Evolutionary conservation across 2,329 filamentous ascomycete species (phyloP).

Genomic region (Volutella citrinella): DNA sequence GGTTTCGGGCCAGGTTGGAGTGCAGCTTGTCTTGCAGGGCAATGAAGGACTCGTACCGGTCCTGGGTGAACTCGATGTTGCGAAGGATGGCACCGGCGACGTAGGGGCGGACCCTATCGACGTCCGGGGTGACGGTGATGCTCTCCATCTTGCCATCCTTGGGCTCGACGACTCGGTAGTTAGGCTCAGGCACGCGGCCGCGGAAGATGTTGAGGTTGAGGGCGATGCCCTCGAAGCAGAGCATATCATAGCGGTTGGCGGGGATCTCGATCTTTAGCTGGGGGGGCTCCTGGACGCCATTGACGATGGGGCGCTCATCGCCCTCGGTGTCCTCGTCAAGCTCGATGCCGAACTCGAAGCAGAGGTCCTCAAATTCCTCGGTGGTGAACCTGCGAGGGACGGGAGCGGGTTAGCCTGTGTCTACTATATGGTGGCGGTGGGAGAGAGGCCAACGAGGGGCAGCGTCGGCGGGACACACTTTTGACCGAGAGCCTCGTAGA

Average conservation of each 20-base stretch:
- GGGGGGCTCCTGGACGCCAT: slow-evolving; percentile 80
- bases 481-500: slow-evolving; percentile 88
- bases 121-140: slow-evolving; percentile 75
- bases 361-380: slow-evolving; percentile 93
- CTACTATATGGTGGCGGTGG: slow-evolving; percentile 14
- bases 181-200: slow-evolving; percentile 70
- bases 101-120: slow-evolving; percentile 76
- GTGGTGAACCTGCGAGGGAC: slow-evolving; percentile 68
- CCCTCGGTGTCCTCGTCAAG: slow-evolving; percentile 92
- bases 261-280: slow-evolving; percentile 98
- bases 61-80: slow-evolving; percentile 87
- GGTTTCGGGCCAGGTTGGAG: slow-evolving; percentile 88
- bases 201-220: slow-evolving; percentile 96
- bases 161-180: slow-evolving; percentile 73
- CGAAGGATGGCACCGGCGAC: slow-evolving; percentile 87
- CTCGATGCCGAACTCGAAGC: slow-evolving; percentile 98
- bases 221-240: slow-evolving; percentile 95
- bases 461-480: slow-evolving; percentile 53
- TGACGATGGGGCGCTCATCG: slow-evolving; percentile 67
- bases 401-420: slow-evolving; percentile 16
- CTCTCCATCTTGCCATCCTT: slow-evolving; percentile 71
- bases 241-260: slow-evolving; percentile 90
- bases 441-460: slow-evolving; percentile 16
- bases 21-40: slow-evolving; percentile 96
- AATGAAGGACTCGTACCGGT: slow-evolving; percentile 96